Base-by-base conservation (phyloP, 306 rosid genomes). In the Sophora flavescens region DNA sequence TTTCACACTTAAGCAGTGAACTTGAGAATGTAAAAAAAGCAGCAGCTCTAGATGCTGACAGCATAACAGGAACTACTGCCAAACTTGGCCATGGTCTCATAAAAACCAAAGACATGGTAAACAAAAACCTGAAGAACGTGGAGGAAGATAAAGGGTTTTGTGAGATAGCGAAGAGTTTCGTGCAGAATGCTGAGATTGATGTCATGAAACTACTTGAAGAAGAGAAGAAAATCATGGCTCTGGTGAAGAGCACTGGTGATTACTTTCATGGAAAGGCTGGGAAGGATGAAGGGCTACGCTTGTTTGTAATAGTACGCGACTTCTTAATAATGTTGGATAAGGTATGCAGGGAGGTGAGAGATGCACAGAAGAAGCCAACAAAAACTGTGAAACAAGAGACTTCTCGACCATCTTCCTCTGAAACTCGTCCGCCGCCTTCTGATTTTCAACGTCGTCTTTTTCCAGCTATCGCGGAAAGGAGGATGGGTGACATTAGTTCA, bases 181-280 rank as follows among this genome's bases (percentile, higher is more conserved):
- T 96, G 85, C 79, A 83, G 87, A 78, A 69, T 74, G 92, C 97
- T 13, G 99, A 92, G 86, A 63, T 54, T 35, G 89, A 85, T 65
- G 85, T 92, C 78, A 72, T 0, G 68, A 76, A 69, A 45, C 89
- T 96, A 33, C 80, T 80, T 33, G 91, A 89, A 82, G 99, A 89
- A 76, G 99, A 92, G 84, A 92, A 89, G 84, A 92, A 85, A 78
- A 88, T 91, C 68, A 89, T 74, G 89, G 88, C 75, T 74, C 58
- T 96, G 75, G 97, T 92, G 88, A 96, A 91, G 89, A 92, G 91
- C 81, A 92, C 98, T 4, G 96, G 92, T 2, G 98, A 96, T 75
- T 96, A 96, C 81, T 96, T 92, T 80, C 98, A 96, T 68, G 99
- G 99, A 60, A 91, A 82, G 48, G 67, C 88, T 0, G 91, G 93